Base-by-base conservation (phyloP, 768 basidiomycete genomes). In the Collybia mongolica region DNA sequence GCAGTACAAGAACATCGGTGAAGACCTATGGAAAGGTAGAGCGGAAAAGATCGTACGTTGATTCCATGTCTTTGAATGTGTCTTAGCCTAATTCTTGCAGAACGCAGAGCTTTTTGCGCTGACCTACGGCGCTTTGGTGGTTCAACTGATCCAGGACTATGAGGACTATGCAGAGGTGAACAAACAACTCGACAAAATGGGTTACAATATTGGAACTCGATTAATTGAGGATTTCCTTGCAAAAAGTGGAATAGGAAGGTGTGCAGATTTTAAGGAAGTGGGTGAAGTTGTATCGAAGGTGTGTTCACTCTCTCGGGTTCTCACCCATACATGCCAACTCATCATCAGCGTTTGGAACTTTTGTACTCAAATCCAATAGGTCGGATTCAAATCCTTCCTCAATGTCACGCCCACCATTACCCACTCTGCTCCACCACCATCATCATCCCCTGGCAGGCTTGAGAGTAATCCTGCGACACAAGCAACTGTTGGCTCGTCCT, bases 161-260 rank as follows among this genome's bases (percentile, higher is more conserved):
- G 97, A 99, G 63, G 95, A 99, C 73, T 98, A 97, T 64, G 80
- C 79, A 12, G 93, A 96, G 65, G 90, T 93, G 54, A 93, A 93
- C 69, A 95, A 92, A 67, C 95, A 99, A 66, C 85, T 99, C 2
- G 96, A 99, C 61, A 96, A 94, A 73, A 98, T 98, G 96, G 97
- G 97, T 3, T 98, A 97, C 70, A 97, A 95, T 65, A 98, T 99
- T 52, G 97, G 97, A 22, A 96, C 87, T 19, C 79, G 97, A 35
- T 72, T 99, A 47, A 97, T 99, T 50, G 97, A 99, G 64, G 97
- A 99, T 64, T 97, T 99, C 62, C 79, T 99, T 41, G 96, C 97
- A 19, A 84, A 91, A 63, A 94, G 93, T 54, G 84, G 80, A n/a
- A 65, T 97, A 17, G 92, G 90, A n/a, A 77, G 92, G 57, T 99